Conservation (phyloP, 148 eudicot genomes). For the Salicornia ramosissima region DNA sequence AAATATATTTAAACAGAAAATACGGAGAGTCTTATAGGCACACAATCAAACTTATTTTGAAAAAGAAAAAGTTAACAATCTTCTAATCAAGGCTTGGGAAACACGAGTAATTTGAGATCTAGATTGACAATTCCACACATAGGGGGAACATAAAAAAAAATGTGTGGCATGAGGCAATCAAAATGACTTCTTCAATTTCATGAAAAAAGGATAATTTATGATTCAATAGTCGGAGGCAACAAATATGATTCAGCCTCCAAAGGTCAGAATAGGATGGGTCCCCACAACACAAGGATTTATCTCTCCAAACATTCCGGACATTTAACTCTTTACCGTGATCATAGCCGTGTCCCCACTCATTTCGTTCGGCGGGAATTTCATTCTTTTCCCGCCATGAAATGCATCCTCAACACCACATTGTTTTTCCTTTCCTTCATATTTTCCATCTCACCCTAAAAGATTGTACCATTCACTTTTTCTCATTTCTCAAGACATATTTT, state of each 20-base stretch:
- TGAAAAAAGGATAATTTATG: constrained; percentile 10
- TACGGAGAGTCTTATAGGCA: too few relatives aligned
- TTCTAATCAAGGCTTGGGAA: too few relatives aligned
- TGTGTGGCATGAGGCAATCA: too few relatives aligned
- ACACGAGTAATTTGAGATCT: too few relatives aligned
- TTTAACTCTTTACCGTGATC: neutral
- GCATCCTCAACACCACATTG: neutral
- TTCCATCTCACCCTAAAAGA: too few relatives aligned
- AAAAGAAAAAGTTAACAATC: too few relatives aligned
- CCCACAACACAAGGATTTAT: neutral
- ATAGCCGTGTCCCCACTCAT: constrained; percentile 2
- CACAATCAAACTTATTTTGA: too few relatives aligned
- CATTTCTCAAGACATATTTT: too few relatives aligned
- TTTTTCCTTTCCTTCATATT: too few relatives aligned
- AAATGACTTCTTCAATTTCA: constrained; percentile 10
- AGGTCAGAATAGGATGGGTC: constrained; percentile 16
- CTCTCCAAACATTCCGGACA: constrained; percentile 23
- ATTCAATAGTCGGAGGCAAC: neutral
- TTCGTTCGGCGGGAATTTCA: constrained; percentile 25
- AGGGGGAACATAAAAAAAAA: constrained; percentile 1
- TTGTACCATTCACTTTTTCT: too few relatives aligned
- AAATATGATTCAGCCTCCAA: neutral
- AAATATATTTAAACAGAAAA: too few relatives aligned
- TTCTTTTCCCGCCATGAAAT: constrained; percentile 24
- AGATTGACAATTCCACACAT: too few relatives aligned